A percentile compares a stretch with the other conserved stretches of the same genome.
Conservation (phyloP, 805 yeast genomes). For the Ogataea paraovalis region DNA sequence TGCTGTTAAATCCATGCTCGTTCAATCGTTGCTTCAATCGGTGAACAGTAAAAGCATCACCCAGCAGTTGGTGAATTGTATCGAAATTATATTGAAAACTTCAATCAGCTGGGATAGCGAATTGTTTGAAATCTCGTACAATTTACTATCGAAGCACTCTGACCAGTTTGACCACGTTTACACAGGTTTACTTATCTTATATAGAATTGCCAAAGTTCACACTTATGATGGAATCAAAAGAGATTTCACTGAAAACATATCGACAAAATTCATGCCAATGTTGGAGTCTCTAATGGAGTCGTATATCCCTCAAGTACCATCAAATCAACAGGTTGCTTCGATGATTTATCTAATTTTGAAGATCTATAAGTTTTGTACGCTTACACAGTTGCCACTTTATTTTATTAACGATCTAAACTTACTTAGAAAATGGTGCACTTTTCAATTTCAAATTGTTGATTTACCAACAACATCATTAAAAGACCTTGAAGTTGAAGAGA, state of each 20-base stretch:
- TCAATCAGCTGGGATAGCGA: constrained; percentile 50
- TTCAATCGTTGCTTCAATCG: constrained; percentile 51
- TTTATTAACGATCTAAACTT: constrained; percentile 44
- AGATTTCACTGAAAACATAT: constrained; percentile 48
- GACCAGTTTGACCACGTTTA: constrained; percentile 43
- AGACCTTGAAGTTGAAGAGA: constrained; percentile 43
- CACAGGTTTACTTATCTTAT: constrained; percentile 67
- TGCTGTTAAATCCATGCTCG: constrained; percentile 56
- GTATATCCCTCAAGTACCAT: constrained; percentile 27
- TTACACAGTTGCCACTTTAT: constrained; percentile 64
- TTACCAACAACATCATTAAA: constrained; percentile 40
- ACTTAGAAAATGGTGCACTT: constrained; percentile 62
- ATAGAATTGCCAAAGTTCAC: constrained; percentile 65
- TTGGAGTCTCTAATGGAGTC: constrained; percentile 57
- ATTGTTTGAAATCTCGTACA: constrained; percentile 42
- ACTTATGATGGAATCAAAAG: constrained; percentile 61
- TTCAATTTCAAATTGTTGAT: constrained; percentile 61
- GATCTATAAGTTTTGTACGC: constrained; percentile 71
- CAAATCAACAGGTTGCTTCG: constrained; percentile 47
- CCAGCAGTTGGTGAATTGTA: constrained; percentile 55
- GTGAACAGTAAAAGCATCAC: constrained; percentile 40
- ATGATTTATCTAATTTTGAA: constrained; percentile 70
- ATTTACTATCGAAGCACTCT: constrained; percentile 38
- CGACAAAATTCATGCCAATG: constrained; percentile 58
- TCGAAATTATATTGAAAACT: constrained; percentile 48